Conservation (phyloP, 2,329 filamentous ascomycete genomes). For the Trichoderma lentiforme region DNA sequence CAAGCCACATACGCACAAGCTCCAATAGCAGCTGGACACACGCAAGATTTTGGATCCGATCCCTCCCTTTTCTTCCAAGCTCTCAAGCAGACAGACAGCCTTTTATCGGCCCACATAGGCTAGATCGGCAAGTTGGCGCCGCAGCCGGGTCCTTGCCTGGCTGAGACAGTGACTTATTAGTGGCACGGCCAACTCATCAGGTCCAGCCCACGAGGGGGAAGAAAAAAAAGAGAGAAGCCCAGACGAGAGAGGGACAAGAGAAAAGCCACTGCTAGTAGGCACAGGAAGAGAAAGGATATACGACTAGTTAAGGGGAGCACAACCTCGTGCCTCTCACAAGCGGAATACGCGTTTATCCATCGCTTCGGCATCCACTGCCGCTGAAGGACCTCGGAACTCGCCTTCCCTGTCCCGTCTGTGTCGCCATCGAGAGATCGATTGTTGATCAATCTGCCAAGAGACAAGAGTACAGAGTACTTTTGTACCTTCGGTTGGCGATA, state of each 20-base stretch:
- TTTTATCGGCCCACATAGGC: constrained; percentile 14
- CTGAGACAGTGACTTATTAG: constrained; percentile 33
- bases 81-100: background rate
- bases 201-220: background rate
- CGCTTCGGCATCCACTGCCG: constrained; percentile 12
- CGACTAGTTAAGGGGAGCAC: background rate
- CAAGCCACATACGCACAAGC: constrained; percentile 13
- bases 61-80: background rate
- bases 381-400: constrained; percentile 1
- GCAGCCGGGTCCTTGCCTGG: constrained; percentile 16
- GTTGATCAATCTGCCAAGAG: constrained; percentile 9
- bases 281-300: background rate
- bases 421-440: constrained; percentile 12
- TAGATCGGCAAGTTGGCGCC: constrained; percentile 20
- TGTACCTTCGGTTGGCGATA: background rate
- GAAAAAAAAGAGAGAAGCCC: background rate
- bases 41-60: background rate
- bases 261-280: too few species aligned
- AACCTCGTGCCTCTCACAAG: background rate
- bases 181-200: constrained; percentile 15
- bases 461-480: background rate
- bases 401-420: constrained; percentile 9
- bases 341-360: constrained; percentile 11
- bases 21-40: constrained; percentile 13
- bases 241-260: background rate